Conservation (phyloP, 768 basidiomycete species). For the Hemileccinum impolitum region DNA sequence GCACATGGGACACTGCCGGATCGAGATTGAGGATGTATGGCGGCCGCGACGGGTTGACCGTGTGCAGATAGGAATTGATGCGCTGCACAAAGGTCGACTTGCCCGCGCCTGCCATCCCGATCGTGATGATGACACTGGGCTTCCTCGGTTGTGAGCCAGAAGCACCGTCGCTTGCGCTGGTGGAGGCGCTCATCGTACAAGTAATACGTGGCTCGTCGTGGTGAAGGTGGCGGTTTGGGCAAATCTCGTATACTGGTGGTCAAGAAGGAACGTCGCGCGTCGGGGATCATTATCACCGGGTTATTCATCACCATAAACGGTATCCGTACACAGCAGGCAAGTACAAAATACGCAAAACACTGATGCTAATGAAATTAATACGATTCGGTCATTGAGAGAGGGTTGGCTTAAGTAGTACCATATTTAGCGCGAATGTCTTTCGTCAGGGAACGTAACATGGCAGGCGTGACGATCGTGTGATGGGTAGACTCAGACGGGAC, state of each 20-base stretch:
- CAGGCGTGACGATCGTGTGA: constrained; percentile 47
- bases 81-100: constrained; percentile 98
- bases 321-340: neutral
- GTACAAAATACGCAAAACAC: constrained; percentile 9
- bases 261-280: neutral
- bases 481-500: constrained; percentile 32
- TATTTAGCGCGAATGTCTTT: constrained; percentile 31
- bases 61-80: constrained; percentile 88
- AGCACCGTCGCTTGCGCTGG: constrained; percentile 1
- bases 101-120: constrained; percentile 96
- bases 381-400: constrained; percentile 4
- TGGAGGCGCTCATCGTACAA: constrained; percentile 20
- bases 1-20: constrained; percentile 87
- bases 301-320: constrained; percentile 17
- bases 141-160: constrained; percentile 35
- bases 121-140: constrained; percentile 82
- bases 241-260: constrained; percentile 11
- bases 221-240: neutral
- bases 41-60: constrained; percentile 54
- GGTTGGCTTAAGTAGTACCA: constrained; percentile 10
- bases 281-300: too few species aligned
- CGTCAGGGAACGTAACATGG: constrained; percentile 52
- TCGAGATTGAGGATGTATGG: constrained; percentile 98
- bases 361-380: neutral
- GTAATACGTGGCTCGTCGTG: neutral